phyloP scores from a whole-genome alignment of 2,329 filamentous ascomycete genomes.

The Acarospora socialis region DNA sequence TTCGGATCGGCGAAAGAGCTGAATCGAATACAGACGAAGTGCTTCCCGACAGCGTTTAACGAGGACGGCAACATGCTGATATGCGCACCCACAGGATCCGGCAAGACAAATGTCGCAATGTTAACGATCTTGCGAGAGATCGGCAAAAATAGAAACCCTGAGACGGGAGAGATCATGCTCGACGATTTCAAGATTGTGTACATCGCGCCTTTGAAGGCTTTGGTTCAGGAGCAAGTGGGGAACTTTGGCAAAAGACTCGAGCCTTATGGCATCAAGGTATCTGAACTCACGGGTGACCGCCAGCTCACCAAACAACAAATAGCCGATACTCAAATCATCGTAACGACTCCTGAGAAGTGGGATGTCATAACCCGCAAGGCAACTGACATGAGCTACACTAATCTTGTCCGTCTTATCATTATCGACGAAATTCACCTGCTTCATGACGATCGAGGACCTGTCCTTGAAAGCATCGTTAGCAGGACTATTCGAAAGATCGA shows the following conservation, averaged over 20 bases:
- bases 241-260: constrained; percentile 90
- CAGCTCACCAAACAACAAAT: constrained; percentile 99
- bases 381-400: constrained; percentile 91
- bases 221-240: constrained; percentile 95
- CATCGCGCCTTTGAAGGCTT: constrained; percentile 85
- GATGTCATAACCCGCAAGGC: constrained; percentile 98
- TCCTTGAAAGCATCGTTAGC: constrained; percentile 91
- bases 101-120: constrained; percentile 98
- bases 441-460: constrained; percentile 92
- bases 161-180: constrained; percentile 85
- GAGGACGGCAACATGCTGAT: constrained; percentile 96
- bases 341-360: constrained; percentile 98
- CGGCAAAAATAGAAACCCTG: constrained; percentile 78
- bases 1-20: constrained; percentile 78
- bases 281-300: constrained; percentile 93
- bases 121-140: constrained; percentile 90
- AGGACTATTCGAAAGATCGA: constrained; percentile 86
- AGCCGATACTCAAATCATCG: constrained; percentile 91
- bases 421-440: constrained; percentile 97
- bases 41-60: constrained; percentile 78
- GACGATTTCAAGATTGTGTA: constrained; percentile 98
- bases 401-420: constrained; percentile 86
- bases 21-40: constrained; percentile 92
- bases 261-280: constrained; percentile 78
- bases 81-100: constrained; percentile 91